phyloP scores from a whole-genome alignment of 176 grass and related monocot genomes.

The Musa beccarii region DNA sequence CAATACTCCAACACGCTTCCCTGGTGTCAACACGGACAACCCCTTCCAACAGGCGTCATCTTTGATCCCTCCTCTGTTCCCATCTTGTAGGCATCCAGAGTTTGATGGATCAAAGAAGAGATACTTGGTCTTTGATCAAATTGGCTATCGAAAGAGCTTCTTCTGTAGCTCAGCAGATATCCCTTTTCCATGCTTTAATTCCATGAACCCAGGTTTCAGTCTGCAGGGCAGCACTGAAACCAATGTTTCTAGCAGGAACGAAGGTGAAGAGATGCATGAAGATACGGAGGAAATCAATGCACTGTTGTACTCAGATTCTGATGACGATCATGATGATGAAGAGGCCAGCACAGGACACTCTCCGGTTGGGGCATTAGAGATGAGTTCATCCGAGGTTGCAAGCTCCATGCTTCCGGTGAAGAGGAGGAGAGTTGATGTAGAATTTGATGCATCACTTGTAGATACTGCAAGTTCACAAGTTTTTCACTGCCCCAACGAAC shows the following conservation, averaged over 20 bases:
- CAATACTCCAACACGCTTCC: conserved; percentile 22
- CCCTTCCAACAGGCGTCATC: conserved; percentile 9
- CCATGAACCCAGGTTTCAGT: conserved; percentile 37
- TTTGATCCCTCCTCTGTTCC: conserved; percentile 20
- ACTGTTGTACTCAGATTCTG: conserved; percentile 72
- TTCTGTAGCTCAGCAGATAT: not conserved
- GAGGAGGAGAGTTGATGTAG: conserved; percentile 50
- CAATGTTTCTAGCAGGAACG: conserved; percentile 38
- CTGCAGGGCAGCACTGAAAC: conserved; percentile 65
- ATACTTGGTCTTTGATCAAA: conserved; percentile 29
- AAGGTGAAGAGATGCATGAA: conserved; percentile 59
- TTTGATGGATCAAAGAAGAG: conserved; percentile 24
- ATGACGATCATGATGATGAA: conserved; percentile 48
- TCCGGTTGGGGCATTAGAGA: conserved; percentile 20
- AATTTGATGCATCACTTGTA: conserved; percentile 46
- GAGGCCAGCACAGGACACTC: conserved; percentile 23
- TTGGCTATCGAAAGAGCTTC: conserved; percentile 18
- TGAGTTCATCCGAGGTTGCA: conserved; percentile 32
- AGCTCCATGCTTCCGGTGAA: conserved; percentile 40
- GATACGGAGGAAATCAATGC: conserved; percentile 81
- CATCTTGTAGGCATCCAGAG: conserved; percentile 9
- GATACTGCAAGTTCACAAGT: conserved; percentile 74
- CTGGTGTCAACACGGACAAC: conserved; percentile 12
- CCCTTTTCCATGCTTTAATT: conserved; percentile 8
- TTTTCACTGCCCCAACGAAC: conserved; percentile 21